Evolutionary conservation across 441 rosid genomes (phyloP), one percentile per base, ranked within the genome.

Genomic region (Omphalea diandra): DNA sequence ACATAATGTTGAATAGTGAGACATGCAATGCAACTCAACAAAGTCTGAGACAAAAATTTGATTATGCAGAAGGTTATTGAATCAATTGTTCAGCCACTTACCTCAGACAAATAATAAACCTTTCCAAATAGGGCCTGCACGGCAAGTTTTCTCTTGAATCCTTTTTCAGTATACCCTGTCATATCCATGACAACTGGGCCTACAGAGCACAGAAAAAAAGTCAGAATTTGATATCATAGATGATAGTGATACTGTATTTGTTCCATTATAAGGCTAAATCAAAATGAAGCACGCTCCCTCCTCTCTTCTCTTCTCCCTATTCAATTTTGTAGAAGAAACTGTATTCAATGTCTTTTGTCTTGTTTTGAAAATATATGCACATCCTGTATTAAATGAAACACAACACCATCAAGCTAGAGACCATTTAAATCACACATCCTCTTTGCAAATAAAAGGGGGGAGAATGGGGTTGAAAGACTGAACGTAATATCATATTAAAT

Each of bases 91-190:
- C 56, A 67, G 68, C 54, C 43, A 71, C 76, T 75, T 72, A 88
- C 99, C 94, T 95, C 96, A 9, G 98, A 90, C 29, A 92, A 84
- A 81, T 95, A 95, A 82, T 86, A 90, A 52, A 94, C 84, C 81
- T 92, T 92, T 43, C 96, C 96, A 63, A 95, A 95, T 67, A 95
- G 88, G 32, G 88, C 75, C 67, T 90, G 96, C 72, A 95, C 96
- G 0, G 98, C 97, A 31, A 95, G 96, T 80, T 95, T 93, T 81
- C 98, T 89, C 88, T 88, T 90, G 75, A 93, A 92, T 49, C 98
- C 98, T 69, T 80, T 89, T 52, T 92, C 96, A 47, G 96, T 85
- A 80, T 89, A 90, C 55, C 97, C 94, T 53, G 93, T 73, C 88
- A 86, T 73, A 43, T 89, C 85, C 97, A 90, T 87, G 65, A 90